Evolutionary conservation across 2,329 filamentous ascomycete genomes (phyloP), one percentile per base, ranked within the genome.

Genomic region (Talaromyces sp.): DNA sequence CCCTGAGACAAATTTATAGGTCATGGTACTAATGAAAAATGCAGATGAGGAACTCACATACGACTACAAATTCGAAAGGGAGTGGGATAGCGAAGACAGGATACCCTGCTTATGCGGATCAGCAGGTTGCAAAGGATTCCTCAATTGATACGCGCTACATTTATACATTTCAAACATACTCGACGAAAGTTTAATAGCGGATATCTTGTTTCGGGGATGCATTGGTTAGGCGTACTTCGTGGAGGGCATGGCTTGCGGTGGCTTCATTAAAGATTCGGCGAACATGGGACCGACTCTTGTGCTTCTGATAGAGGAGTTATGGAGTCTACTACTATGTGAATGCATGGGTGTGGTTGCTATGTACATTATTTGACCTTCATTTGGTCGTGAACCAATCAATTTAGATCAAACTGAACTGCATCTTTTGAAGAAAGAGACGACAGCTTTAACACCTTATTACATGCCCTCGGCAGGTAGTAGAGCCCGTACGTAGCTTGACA

Each of bases 41-140:
- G 49, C 74, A 99, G 95, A 97, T 77, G 95, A 99, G 81, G 95
- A 99, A 83, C 88, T 99, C 77, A 99, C 95, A 2, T 99, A 99
- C 82, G 95, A 99, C 83, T 99, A 99, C 86, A 99, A 99, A 80
- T 99, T 99, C 78, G 95, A 99, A 82, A 91, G 95, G 72, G 95
- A 99, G 80, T 92, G 96, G 74, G 93, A 93, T 73, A 96, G 92
- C 71, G 87, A 93, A 68, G 95, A 99, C 78, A 92, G 95, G 69
- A 97, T 99, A 72, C 95, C 95, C 60, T 99, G 95, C 83, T 88
- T 99, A 60, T 99, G 95, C 79, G 95, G 95, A 67, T 97, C 94
- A 50, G 88, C 93, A 35, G 93, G 92, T 57, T 99, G 95, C 84
- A 99, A 99, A 84, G 95, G 95, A 69, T 99, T 98, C 83, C 91